Conservation (phyloP, 768 basidiomycete species). For the Boletus reticulatus region DNA sequence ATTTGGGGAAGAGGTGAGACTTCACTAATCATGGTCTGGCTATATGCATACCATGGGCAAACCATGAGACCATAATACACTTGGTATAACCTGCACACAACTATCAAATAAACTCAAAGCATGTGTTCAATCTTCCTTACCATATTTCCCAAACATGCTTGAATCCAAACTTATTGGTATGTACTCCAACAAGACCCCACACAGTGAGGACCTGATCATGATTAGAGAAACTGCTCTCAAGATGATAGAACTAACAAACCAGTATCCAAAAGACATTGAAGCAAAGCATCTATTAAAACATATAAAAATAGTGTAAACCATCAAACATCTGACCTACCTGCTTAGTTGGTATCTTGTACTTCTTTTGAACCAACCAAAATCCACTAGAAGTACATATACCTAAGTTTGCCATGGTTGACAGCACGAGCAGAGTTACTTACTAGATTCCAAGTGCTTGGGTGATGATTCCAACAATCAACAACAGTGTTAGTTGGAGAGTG, state of each 20-base stretch:
- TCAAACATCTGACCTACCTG: conserved; percentile 25
- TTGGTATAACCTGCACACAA: conserved; percentile 55
- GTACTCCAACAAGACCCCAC: conserved; percentile 79
- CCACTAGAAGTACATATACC: conserved; percentile 32
- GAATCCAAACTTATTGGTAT: conserved; percentile 72
- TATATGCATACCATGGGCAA: conserved; percentile 80
- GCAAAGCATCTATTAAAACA: conserved; percentile 52
- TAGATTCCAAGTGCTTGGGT: conserved; percentile 68
- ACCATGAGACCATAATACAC: conserved; percentile 71
- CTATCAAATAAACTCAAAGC: not conserved
- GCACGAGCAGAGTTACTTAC: conserved; percentile 35
- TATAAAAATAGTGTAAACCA: not conserved
- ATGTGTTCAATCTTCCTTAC: conserved; percentile 27
- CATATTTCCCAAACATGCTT: conserved; percentile 84
- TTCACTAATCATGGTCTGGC: conserved; percentile 81
- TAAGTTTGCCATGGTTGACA: not conserved
- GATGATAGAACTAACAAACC: conserved; percentile 33
- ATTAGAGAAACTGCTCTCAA: not conserved
- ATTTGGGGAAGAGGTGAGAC: conserved; percentile 72
- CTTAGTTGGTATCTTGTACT: conserved; percentile 62
- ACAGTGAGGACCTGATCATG: conserved; percentile 51
- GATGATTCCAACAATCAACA: conserved; percentile 64
- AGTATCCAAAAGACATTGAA: conserved; percentile 76
- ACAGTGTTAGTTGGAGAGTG: conserved; percentile 64
- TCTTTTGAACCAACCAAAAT: conserved; percentile 71